These are phyloP conservation scores for Podila epigama DNA, from an alignment of 192 early-diverging fungal genomes.

Conservation along the genomic window DNA sequence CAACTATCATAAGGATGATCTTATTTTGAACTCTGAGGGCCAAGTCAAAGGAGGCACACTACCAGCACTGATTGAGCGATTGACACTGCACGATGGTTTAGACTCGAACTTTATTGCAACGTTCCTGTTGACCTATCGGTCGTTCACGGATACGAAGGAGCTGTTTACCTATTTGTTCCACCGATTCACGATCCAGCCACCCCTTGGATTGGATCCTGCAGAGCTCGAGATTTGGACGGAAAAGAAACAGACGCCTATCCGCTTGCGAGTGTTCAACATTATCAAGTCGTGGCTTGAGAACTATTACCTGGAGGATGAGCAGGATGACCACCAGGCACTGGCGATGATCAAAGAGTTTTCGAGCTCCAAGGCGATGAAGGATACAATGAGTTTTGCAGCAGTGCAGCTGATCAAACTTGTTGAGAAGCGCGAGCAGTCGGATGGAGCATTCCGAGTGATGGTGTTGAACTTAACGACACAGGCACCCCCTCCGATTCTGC, in stretches of 20 bases:
- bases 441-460: constrained; percentile 66
- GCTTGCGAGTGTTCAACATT: constrained; percentile 90
- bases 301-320: constrained; percentile 79
- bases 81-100: constrained; percentile 74
- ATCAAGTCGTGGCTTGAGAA: constrained; percentile 93
- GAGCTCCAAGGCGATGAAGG: constrained; percentile 67
- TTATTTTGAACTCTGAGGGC: constrained; percentile 72
- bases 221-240: constrained; percentile 85
- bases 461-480: constrained; percentile 66
- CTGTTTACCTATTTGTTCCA: constrained; percentile 79
- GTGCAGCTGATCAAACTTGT: constrained; percentile 43
- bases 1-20: constrained; percentile 63
- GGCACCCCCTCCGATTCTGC: constrained; percentile 83
- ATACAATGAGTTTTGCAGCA: constrained; percentile 63
- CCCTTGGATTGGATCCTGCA: constrained; percentile 64
- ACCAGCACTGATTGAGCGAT: constrained; percentile 71
- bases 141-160: constrained; percentile 83
- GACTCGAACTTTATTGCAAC: constrained; percentile 85
- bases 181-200: constrained; percentile 79
- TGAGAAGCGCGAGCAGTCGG: constrained; percentile 54
- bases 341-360: constrained; percentile 74
- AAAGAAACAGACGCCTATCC: constrained; percentile 85
- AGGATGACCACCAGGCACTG: constrained; percentile 63
- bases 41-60: constrained; percentile 77
- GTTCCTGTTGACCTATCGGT: constrained; percentile 91